These are phyloP conservation scores for Chlamydomonas applanata DNA, from an alignment of 139 green algal species.

Conservation along the genomic window DNA sequence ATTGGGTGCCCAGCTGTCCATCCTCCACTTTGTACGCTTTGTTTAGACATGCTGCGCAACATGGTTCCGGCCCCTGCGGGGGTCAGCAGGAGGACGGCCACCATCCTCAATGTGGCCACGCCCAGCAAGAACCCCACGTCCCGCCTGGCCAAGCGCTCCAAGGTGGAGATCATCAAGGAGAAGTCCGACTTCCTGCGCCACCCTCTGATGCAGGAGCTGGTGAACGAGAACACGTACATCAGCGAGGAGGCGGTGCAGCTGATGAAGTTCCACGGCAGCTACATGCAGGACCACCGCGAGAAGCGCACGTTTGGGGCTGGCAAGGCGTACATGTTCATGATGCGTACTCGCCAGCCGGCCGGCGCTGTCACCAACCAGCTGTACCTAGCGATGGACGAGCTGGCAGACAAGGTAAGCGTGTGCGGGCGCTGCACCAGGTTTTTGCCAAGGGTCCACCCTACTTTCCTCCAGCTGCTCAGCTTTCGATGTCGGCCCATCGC, in stretches of 20 bases:
- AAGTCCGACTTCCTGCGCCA: slow-evolving; percentile 94
- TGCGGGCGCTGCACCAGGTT: background rate
- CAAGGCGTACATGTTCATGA: slow-evolving; percentile 99
- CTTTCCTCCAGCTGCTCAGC: background rate
- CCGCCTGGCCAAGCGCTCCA: slow-evolving; percentile 72
- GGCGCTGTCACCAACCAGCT: slow-evolving; percentile 92
- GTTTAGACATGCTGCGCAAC: too few relatives aligned
- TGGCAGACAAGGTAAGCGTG: slow-evolving; percentile 84
- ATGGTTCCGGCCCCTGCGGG: background rate
- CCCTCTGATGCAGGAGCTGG: slow-evolving; percentile 95
- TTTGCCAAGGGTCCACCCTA: too few relatives aligned
- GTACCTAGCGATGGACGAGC: slow-evolving; percentile 97
- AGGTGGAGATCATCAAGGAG: slow-evolving; percentile 98
- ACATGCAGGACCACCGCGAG: slow-evolving; percentile 97
- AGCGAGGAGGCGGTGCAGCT: slow-evolving; percentile 91
- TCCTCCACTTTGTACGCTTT: too few relatives aligned
- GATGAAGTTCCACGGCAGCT: slow-evolving; percentile 99
- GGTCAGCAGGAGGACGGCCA: background rate
- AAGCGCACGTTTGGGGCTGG: slow-evolving; percentile 86
- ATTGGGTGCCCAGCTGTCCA: too few relatives aligned
- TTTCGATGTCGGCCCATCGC: background rate
- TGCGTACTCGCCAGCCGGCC: slow-evolving; percentile 92
- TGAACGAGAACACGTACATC: slow-evolving; percentile 80
- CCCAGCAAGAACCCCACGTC: slow-evolving; percentile 71
- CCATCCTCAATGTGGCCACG: slow-evolving; percentile 57